Base-by-base conservation (phyloP, 106 monocot genomes). In the Acorus gramineus region DNA sequence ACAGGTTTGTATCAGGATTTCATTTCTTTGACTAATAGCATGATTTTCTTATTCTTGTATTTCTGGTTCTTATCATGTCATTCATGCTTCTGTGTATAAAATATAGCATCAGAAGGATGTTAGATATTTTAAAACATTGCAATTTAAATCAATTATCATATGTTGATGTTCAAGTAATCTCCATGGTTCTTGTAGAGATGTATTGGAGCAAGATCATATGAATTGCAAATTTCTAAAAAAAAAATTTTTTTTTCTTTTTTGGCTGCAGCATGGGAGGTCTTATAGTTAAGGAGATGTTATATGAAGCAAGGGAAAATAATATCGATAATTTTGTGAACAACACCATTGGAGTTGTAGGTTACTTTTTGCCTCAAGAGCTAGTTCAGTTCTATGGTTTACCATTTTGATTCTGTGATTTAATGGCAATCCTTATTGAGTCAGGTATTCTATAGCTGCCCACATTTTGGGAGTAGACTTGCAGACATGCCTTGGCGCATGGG, bases 401-500 rank as follows among this genome's bases (percentile, higher is more conserved):
- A 28, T 1, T 28, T 28, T 28, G 28, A 28, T 28, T 28, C 28
- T 28, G 28, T 28, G 28, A 28, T 28, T 28, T 28, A 28, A 28
- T 28, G 28, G 28, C 1, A 28, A 28, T 28, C 28, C 28, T 28
- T 28, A 28, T 28, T 28, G 28, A 28, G 28, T 28, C 69, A 98
- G 92, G 79, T 98, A 4, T 98, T 98, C 69, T 98, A 98, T 72
- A 98, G 98, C 73, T 98, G 98, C 60, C 98, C 98, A 10, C 98
- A 98, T 86, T 98, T 98, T 84, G 98, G 98, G 44, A 98, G 98
- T 75, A 98, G 83, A 78, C 88, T 92, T 50, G 98, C 98, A 64
- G 98, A 98, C 57, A 84, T 98, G 98, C 98, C 98, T 28, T 92
- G 87, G 98, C 98, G 85, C 46, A 98, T 98, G 92, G 98, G 98